Base-by-base conservation (phyloP, 2,329 filamentous ascomycete genomes). In the Fusarium sp. region DNA sequence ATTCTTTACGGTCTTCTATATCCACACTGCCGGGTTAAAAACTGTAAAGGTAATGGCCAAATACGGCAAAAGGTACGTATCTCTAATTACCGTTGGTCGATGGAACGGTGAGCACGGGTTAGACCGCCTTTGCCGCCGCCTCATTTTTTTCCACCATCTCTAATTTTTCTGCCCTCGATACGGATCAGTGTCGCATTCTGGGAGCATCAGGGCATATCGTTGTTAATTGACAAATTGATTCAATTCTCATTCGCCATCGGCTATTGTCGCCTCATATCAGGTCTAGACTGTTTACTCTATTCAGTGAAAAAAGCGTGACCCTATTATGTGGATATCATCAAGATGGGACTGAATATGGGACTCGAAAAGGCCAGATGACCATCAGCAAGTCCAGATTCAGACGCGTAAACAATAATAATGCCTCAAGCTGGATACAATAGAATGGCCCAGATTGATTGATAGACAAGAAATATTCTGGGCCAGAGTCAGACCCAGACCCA, bases 71-170 rank as follows among this genome's bases (percentile, higher is more conserved):
- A 42, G 9, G 27, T 28, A 28, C 23, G 49, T 51, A 51, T 23
- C 34, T 28, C 18, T 13, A 34, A 50, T 50, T 50, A 50, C 30
- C 21, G 30, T 25, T 23, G 2, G 23, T 28, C 13, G 16, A 41
- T 14, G 49, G 21, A 37, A 50, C 18, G 32, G 23, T 51, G 49
- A 51, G 30, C 9, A 51, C n/a, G 23, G 18, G 18, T n/a, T 51
- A 51, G 49, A 51, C 49, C 49, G 49, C 49, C 13, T 51, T 51
- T 51, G 49, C 23, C 18, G 32, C 49, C 34, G 49, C 48, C 48
- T 51, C 48, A 51, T 50, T 51, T 37, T 37, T 4, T 50, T 11
- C 34, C 10, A 4, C 13, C 16, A 0, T 25, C 21, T 27, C 10
- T 42, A 34, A 18, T 23, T 43, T 21, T 43, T 43, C 21, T 23